Conservation (phyloP, 495 filamentous ascomycete genomes). For the Lepraria neglecta region DNA sequence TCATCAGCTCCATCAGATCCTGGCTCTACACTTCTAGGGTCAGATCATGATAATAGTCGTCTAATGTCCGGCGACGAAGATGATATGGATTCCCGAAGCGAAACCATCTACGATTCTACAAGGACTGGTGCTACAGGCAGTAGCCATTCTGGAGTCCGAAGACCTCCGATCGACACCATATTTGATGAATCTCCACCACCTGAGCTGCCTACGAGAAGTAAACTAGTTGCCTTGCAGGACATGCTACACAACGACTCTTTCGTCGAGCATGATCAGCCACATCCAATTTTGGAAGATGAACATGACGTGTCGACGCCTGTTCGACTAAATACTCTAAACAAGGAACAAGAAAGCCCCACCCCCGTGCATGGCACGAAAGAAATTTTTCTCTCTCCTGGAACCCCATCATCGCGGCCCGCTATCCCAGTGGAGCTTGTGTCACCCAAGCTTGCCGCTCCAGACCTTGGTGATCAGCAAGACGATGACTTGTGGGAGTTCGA, state of each 20-base stretch:
- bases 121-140: slow-evolving; percentile 69
- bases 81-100: slow-evolving; percentile 65
- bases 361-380: slow-evolving; percentile 12
- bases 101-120: slow-evolving; percentile 86
- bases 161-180: slow-evolving; percentile 71
- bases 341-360: slow-evolving; percentile 21
- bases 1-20: slow-evolving; percentile 58
- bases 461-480: slow-evolving; percentile 23
- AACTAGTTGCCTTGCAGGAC: slow-evolving; percentile 52
- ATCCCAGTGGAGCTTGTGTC: slow-evolving; percentile 4
- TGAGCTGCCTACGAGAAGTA: slow-evolving; percentile 45
- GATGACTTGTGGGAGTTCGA: slow-evolving; percentile 34
- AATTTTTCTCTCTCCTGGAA: not conserved
- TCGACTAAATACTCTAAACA: slow-evolving; percentile 24
- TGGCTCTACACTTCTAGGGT: slow-evolving; percentile 74
- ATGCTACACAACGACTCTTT: slow-evolving; percentile 43
- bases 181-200: slow-evolving; percentile 70
- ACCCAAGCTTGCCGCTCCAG: not conserved
- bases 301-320: slow-evolving; percentile 54
- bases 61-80: slow-evolving; percentile 76
- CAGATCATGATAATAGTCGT: slow-evolving; percentile 70
- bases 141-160: slow-evolving; percentile 44
- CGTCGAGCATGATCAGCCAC: slow-evolving; percentile 31
- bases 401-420: slow-evolving; percentile 2
- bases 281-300: slow-evolving; percentile 52